A percentile compares a stretch with the other conserved stretches of the same genome.
Conservation (phyloP, 345 rosid genomes). For the Gossypium sturtianum region DNA sequence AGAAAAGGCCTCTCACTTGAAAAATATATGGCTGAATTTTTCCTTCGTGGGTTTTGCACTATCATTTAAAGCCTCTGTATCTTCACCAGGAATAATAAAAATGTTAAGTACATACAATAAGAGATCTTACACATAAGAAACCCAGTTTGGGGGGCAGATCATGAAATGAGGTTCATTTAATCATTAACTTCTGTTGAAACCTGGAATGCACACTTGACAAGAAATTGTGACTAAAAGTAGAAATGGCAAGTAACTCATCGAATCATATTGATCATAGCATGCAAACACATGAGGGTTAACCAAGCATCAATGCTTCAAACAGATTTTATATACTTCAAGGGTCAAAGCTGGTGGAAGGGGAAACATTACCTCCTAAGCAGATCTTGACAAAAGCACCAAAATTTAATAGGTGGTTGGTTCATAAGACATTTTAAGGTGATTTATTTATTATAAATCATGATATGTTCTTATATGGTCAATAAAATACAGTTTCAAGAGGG, state of each 20-base stretch:
- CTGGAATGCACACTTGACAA: not conserved
- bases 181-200: not conserved
- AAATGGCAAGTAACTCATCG: not conserved
- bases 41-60: conserved; percentile 20
- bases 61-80: conserved; percentile 21
- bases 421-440: not conserved
- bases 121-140: not conserved
- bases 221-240: not conserved
- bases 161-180: not conserved
- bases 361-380: not conserved
- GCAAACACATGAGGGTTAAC: too few species aligned
- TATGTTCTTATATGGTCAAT: not conserved
- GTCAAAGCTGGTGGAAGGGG: too few species aligned
- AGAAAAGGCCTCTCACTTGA: conserved; percentile 29
- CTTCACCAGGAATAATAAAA: conserved; percentile 22
- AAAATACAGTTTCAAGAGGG: not conserved
- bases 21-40: conserved; percentile 19
- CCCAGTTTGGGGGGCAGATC: not conserved
- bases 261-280: not conserved
- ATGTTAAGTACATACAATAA: not conserved
- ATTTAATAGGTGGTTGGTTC: not conserved
- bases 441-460: not conserved
- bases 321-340: not conserved
- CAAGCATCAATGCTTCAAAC: not conserved
- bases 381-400: not conserved